Evolutionary conservation across 371 early-diverging fungal species (phyloP), one percentile per base, ranked within the genome.

Genomic region (Actinomortierella wolfii): DNA sequence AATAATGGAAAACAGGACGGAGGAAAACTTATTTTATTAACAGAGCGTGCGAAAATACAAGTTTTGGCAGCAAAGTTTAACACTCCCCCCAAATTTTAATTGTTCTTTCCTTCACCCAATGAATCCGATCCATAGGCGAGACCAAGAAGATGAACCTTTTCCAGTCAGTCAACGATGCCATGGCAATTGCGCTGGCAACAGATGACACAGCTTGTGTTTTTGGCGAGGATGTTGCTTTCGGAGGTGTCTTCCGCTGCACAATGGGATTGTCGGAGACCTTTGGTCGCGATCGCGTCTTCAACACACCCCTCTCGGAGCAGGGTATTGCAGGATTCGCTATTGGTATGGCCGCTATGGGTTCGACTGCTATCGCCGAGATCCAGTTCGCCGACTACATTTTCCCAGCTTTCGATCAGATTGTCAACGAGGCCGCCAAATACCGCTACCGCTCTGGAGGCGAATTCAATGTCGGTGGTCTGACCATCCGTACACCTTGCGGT

Each of bases 331-430:
- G 97, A 40, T 98, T 98, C 76, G 98, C 87, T n/a, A 93, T 98
- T 61, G 99, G 99, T 40, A 86, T 97, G 89, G 99, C 99, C 0
- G 83, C 97, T 26, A 91, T 92, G 70, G 99, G 99, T 17, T 93
- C 94, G 65, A 97, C 98, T 4, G 95, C 98, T 28, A 95, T 98
- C 64, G 98, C 98, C 24, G 99, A 98, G 77, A 97, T 98, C 50
- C 98, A 98, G 81, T 98, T 98, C 82, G 99, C 97, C 14, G 97
- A 98, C 76, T 97, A 97, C 64, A 94, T 98, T 11, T 97, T 93
- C 77, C 98, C 98, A 3, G 97, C 97, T 3, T 98, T 97, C 75
- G 98, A 98, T 80, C 98, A 97, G 81, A 89, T 98, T 48, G 97
- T 97, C n/a, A 98, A 98, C 76, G 99, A 98, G 79, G 98, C 98